Evolutionary conservation across 2,329 filamentous ascomycete species (phyloP).

Genomic region (Aspergillus aculeatinus): DNA sequence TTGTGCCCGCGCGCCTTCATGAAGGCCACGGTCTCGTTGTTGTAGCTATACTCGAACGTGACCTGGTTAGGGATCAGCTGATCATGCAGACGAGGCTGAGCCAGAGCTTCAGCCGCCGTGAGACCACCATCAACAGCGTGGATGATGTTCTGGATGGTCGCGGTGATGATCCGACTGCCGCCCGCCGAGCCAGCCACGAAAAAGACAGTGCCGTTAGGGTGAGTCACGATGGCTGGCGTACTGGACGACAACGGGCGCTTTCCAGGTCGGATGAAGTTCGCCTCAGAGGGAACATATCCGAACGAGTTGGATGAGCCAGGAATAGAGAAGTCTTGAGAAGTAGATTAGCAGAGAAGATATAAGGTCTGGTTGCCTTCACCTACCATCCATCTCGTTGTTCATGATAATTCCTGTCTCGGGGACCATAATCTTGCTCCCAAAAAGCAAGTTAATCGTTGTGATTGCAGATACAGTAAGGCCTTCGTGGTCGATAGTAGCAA

Average conservation of each 20-base stretch:
- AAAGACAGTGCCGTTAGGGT: slow-evolving; percentile 63
- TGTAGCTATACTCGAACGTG: slow-evolving; percentile 67
- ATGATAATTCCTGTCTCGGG: slow-evolving; percentile 81
- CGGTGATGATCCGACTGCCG: slow-evolving; percentile 78
- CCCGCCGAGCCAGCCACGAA: slow-evolving; percentile 74
- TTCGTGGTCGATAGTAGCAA: slow-evolving; percentile 64
- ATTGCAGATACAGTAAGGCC: slow-evolving; percentile 80
- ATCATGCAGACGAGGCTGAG: slow-evolving; percentile 71
- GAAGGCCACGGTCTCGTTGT: slow-evolving; percentile 62
- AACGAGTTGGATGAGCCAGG: slow-evolving; percentile 76
- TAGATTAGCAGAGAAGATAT: slow-evolving; percentile 38
- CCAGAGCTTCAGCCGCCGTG: slow-evolving; percentile 62
- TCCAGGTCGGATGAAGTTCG: slow-evolving; percentile 76
- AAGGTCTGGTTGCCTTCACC: slow-evolving; percentile 29
- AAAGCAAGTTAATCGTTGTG: slow-evolving; percentile 84
- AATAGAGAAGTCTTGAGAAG: slow-evolving; percentile 82
- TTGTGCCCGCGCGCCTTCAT: slow-evolving; percentile 68
- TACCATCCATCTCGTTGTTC: slow-evolving; percentile 61
- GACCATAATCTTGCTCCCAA: slow-evolving; percentile 75
- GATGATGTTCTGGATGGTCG: slow-evolving; percentile 72
- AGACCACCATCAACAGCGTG: slow-evolving; percentile 67
- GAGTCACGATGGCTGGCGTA: slow-evolving; percentile 73
- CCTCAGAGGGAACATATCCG: slow-evolving; percentile 74
- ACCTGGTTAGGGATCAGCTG: slow-evolving; percentile 73
- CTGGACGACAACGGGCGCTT: slow-evolving; percentile 86